Evolutionary conservation across 306 rosid species (phyloP), one percentile per base, ranked within the genome.

Genomic region (Vigna trinervia): DNA sequence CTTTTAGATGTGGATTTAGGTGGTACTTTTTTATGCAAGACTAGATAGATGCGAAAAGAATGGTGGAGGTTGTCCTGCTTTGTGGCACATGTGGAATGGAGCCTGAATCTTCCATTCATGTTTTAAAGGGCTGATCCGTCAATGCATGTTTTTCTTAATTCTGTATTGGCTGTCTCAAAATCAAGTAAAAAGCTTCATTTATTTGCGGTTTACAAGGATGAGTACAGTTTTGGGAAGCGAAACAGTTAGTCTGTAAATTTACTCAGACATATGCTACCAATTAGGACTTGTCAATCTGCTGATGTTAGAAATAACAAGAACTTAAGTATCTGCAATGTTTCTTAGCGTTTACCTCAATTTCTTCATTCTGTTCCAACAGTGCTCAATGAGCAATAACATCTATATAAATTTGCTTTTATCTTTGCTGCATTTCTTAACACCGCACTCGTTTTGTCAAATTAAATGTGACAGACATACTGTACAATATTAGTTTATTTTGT

Each of bases 341-440:
- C 73, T 15, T 71, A 6, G 56, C 71, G 32, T 78, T 17, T 46
- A 51, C 51, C 8, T 10, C 20, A 30, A 8, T 39, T 60, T 56
- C 7, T 56, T 32, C 22, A 30, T 15, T 61, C 45, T 61, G 45
- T 61, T 30, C 22, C 45, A 32, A 22, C 22, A 11, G 2, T 70
- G 64, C 23, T 78, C 46, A 36, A 62, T 22, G 48, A 51, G 28
- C 30, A 15, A 39, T 34, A 6, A 22, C 20, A 39, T 61, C 58
- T 71, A 12, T 58, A 38, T 71, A 23, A 38, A 12, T 39, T 62
- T 52, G 41, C 12, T 52, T 71, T 63, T 72, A 71, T 72, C 50
- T 15, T 41, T 8, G 51, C 28, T 60, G 38, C 19, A 23, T 60
- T 26, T 23, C 48, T 71, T 34, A 34, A 23, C 48, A 71, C 26